Percentiles rank a stretch among this genome's conserved stretches.
Evolutionary conservation across 1,139 yeast species (phyloP).

Genomic region (Lodderomyces metapsilosis): DNA sequence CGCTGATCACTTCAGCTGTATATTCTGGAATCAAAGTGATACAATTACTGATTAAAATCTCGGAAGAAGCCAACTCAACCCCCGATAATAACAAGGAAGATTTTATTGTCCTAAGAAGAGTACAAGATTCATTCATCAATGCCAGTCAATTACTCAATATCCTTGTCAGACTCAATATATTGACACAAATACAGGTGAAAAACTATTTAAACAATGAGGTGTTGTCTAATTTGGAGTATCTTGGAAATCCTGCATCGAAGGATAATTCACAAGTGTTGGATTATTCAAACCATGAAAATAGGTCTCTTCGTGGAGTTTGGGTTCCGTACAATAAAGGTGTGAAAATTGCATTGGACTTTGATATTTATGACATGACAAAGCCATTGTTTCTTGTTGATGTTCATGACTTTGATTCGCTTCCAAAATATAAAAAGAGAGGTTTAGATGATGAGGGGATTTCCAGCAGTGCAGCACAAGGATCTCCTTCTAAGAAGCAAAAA

Average conservation of each 20-base stretch:
- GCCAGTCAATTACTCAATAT: slow-evolving; percentile 38
- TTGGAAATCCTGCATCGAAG: slow-evolving; percentile 10
- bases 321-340: slow-evolving; percentile 48
- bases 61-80: slow-evolving; percentile 1
- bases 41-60: slow-evolving; percentile 28
- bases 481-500: slow-evolving; percentile 36
- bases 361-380: slow-evolving; percentile 41
- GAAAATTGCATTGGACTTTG: slow-evolving; percentile 38
- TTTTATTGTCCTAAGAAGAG: slow-evolving; percentile 36
- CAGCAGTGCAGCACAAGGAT: slow-evolving; percentile 20
- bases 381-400: slow-evolving; percentile 44
- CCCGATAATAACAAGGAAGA: slow-evolving; percentile 12
- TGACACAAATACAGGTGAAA: slow-evolving; percentile 25
- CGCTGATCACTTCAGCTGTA: slow-evolving; percentile 30
- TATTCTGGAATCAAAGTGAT: slow-evolving; percentile 41
- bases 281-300: slow-evolving; percentile 26
- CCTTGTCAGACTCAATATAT: slow-evolving; percentile 29
- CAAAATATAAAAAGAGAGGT: slow-evolving; percentile 24
- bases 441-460: slow-evolving; percentile 14
- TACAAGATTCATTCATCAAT: slow-evolving; percentile 45
- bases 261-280: slow-evolving; percentile 31
- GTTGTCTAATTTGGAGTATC: slow-evolving; percentile 30
- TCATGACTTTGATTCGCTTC: slow-evolving; percentile 44
- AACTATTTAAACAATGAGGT: slow-evolving; percentile 36
- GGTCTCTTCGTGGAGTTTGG: slow-evolving; percentile 39